Evolutionary conservation across 1,284 basidiomycete genomes (phyloP).

Genomic region (Cystobasidium sp.): DNA sequence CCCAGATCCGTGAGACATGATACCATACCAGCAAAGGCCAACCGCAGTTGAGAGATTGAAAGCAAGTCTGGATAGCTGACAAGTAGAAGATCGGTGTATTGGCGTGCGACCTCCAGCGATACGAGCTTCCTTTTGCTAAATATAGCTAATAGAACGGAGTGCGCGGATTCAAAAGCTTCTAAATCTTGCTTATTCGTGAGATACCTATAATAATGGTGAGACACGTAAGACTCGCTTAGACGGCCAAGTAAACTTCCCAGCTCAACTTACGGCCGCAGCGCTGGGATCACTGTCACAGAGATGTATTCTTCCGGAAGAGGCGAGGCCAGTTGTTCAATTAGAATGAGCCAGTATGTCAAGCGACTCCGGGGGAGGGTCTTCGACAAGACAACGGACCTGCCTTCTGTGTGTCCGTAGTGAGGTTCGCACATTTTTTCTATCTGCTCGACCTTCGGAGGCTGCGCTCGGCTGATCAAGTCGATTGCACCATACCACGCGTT

Average conservation of each 20-base stretch:
- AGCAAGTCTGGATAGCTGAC: constrained; percentile 45
- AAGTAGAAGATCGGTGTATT: constrained; percentile 48
- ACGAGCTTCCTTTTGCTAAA: constrained; percentile 34
- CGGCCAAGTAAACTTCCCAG: not conserved
- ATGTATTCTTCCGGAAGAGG: constrained; percentile 47
- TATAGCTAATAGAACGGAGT: constrained; percentile 51
- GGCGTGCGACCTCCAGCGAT: constrained; percentile 40
- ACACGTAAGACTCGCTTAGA: not conserved
- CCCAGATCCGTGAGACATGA: constrained; percentile 43
- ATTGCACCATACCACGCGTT: constrained; percentile 49
- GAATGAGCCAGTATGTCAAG: constrained; percentile 51
- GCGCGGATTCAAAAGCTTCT: constrained; percentile 53
- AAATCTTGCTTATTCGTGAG: constrained; percentile 45
- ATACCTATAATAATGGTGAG: constrained; percentile 41
- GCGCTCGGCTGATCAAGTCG: constrained; percentile 44
- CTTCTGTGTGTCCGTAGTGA: not conserved
- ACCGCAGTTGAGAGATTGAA: constrained; percentile 47
- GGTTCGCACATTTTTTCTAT: constrained; percentile 45
- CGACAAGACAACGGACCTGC: not conserved
- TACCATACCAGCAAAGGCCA: constrained; percentile 49
- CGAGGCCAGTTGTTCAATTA: constrained; percentile 49
- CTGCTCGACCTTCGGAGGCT: constrained; percentile 27
- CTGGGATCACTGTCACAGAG: constrained; percentile 41
- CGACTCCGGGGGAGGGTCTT: constrained; percentile 5
- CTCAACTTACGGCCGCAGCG: constrained; percentile 45